These are phyloP conservation scores for Metschnikowia kofuensis DNA, from an alignment of 805 yeast species.

Conservation along the genomic window DNA sequence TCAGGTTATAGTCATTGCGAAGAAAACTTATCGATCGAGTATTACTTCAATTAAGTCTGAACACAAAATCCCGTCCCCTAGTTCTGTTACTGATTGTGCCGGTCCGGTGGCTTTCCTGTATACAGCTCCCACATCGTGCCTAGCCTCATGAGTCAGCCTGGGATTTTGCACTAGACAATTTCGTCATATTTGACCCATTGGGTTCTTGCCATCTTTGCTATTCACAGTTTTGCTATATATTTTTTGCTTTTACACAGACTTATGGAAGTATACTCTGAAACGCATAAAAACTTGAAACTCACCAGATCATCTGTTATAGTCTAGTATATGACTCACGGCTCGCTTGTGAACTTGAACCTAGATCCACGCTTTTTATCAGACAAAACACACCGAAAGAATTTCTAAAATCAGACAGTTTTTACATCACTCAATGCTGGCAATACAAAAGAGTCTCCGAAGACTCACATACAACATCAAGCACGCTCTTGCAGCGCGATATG, in stretches of 20 bases:
- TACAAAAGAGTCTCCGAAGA: slow-evolving; percentile 19
- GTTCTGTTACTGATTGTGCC: too few species aligned
- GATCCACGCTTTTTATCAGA: too few species aligned
- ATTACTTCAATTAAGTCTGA: too few species aligned
- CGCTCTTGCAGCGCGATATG: slow-evolving; percentile 40
- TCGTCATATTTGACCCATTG: too few species aligned
- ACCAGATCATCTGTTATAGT: neutral
- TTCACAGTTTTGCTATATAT: neutral
- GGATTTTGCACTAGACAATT: neutral
- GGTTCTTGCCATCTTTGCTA: neutral
- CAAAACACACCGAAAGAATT: too few species aligned
- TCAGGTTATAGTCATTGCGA: too few species aligned
- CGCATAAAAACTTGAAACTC: neutral
- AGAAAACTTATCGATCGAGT: too few species aligned
- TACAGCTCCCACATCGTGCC: neutral
- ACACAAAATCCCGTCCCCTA: too few species aligned
- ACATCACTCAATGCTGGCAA: neutral
- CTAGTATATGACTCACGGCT: neutral
- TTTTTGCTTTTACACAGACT: neutral
- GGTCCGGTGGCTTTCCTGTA: neutral
- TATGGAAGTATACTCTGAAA: too few species aligned
- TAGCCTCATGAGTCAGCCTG: neutral
- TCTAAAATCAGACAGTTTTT: too few species aligned
- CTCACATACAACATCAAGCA: slow-evolving; percentile 44
- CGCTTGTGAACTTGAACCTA: neutral